These are phyloP conservation scores for Acacia crassicarpa DNA, from an alignment of 306 rosid species.

Conservation along the genomic window DNA sequence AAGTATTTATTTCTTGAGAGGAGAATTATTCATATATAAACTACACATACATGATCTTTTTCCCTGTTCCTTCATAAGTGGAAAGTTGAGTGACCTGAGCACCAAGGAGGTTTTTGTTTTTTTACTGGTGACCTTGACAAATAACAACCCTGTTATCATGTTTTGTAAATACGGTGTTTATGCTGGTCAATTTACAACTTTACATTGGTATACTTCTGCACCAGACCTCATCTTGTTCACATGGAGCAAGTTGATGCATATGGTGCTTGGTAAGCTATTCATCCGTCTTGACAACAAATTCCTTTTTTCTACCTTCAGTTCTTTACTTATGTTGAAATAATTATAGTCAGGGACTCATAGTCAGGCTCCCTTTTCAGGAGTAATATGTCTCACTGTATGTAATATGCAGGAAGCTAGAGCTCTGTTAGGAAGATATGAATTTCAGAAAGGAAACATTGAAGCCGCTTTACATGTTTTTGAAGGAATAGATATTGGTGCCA, in stretches of 20 bases:
- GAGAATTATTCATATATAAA: conserved; percentile 11
- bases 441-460: conserved; percentile 87
- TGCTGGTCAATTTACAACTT: not conserved
- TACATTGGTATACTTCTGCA: not conserved
- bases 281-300: not conserved
- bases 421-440: conserved; percentile 88
- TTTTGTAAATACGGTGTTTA: not conserved
- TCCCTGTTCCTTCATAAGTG: conserved; percentile 10
- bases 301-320: not conserved
- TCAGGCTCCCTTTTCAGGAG: conserved; percentile 1
- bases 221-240: not conserved
- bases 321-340: not conserved
- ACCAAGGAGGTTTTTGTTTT: not conserved
- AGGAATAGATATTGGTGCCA: conserved; percentile 68
- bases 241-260: not conserved
- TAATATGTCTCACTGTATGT: not conserved
- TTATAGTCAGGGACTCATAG: not conserved
- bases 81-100: conserved; percentile 11
- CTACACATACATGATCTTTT: not conserved
- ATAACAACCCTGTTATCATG: not conserved
- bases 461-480: conserved; percentile 88
- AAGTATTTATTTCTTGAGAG: not conserved
- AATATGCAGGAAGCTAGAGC: conserved; percentile 93
- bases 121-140: not conserved
- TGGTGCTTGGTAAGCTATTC: conserved; percentile 21